Evolutionary conservation across 2,329 filamentous ascomycete genomes (phyloP).

Genomic region (Botrytis deweyae): DNA sequence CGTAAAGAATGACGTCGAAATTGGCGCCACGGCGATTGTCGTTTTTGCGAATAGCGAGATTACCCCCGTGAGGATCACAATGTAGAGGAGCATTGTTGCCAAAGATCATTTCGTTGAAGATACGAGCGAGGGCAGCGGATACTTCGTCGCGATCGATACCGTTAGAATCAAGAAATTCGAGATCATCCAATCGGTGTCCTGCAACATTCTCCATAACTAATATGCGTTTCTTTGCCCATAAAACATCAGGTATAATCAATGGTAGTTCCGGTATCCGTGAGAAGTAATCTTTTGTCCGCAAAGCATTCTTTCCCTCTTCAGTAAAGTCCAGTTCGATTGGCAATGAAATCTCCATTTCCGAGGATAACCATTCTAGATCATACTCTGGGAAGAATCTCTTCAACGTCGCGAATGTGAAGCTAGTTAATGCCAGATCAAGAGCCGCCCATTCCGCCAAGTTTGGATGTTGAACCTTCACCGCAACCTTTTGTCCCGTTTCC

Average conservation of each 20-base stretch:
- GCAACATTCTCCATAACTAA: slow-evolving; percentile 94
- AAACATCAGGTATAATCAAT: slow-evolving; percentile 81
- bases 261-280: slow-evolving; percentile 70
- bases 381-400: slow-evolving; percentile 97
- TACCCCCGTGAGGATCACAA: slow-evolving; percentile 95
- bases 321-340: slow-evolving; percentile 90
- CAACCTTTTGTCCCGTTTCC: slow-evolving; percentile 80
- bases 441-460: slow-evolving; percentile 84
- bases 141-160: slow-evolving; percentile 94
- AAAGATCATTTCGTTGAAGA: slow-evolving; percentile 99
- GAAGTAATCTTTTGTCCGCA: slow-evolving; percentile 78
- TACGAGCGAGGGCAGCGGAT: slow-evolving; percentile 80
- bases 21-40: slow-evolving; percentile 62
- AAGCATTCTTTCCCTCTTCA: slow-evolving; percentile 81
- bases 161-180: slow-evolving; percentile 80
- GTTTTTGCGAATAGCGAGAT: slow-evolving; percentile 87
- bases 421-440: slow-evolving; percentile 81
- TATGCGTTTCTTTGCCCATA: slow-evolving; percentile 86
- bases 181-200: slow-evolving; percentile 83
- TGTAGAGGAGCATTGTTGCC: slow-evolving; percentile 84
- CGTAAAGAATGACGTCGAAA: slow-evolving; percentile 95
- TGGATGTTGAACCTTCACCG: slow-evolving; percentile 96
- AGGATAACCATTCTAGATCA: slow-evolving; percentile 91
- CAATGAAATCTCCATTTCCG: slow-evolving; percentile 87
- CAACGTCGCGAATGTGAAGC: slow-evolving; percentile 84